A percentile compares a stretch with the other conserved stretches of the same genome.
phyloP scores from a whole-genome alignment of 2,329 filamentous ascomycete species.

The Penicillium sp. region DNA sequence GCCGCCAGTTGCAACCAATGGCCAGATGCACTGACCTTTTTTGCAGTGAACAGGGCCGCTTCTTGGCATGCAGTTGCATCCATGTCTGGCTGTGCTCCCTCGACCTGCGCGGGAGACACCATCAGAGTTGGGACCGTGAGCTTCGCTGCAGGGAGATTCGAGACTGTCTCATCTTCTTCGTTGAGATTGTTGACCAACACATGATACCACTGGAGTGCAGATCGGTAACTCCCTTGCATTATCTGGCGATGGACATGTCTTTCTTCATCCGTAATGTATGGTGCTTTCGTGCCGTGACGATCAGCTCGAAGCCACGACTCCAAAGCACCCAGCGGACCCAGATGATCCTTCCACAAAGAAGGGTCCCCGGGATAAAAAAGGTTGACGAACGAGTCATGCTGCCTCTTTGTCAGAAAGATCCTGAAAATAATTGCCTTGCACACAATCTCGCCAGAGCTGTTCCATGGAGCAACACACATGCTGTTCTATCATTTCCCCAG shows the following conservation, averaged over 20 bases:
- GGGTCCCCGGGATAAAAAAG: slow-evolving; percentile 20
- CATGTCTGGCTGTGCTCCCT: slow-evolving; percentile 8
- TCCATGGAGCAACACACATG: slow-evolving; percentile 13
- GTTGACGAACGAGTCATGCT: slow-evolving; percentile 19
- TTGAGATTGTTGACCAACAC: slow-evolving; percentile 18
- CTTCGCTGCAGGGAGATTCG: slow-evolving; percentile 5
- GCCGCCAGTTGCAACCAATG: slow-evolving; percentile 25
- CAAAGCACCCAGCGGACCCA: slow-evolving; percentile 17
- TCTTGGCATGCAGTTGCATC: slow-evolving; percentile 12
- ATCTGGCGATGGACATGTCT: slow-evolving; percentile 15
- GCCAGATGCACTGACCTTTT: slow-evolving; percentile 11
- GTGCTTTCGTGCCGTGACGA: slow-evolving; percentile 8
- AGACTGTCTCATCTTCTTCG: slow-evolving; percentile 15
- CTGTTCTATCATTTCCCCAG: slow-evolving; percentile 16
- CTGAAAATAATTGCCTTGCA: no score
- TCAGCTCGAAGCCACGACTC: slow-evolving; percentile 20
- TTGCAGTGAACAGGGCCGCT: slow-evolving; percentile 14
- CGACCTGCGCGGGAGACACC: slow-evolving; percentile 10
- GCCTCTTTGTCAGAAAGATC: neutral
- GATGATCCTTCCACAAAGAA: slow-evolving; percentile 15
- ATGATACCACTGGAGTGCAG: slow-evolving; percentile 23
- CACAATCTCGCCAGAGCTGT: no score
- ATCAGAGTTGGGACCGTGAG: slow-evolving; percentile 18
- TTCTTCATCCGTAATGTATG: slow-evolving; percentile 19
- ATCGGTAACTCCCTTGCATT: slow-evolving; percentile 14